Evolutionary conservation across 306 rosid species (phyloP), one percentile per base, ranked within the genome.

Genomic region (Malus domestica): DNA sequence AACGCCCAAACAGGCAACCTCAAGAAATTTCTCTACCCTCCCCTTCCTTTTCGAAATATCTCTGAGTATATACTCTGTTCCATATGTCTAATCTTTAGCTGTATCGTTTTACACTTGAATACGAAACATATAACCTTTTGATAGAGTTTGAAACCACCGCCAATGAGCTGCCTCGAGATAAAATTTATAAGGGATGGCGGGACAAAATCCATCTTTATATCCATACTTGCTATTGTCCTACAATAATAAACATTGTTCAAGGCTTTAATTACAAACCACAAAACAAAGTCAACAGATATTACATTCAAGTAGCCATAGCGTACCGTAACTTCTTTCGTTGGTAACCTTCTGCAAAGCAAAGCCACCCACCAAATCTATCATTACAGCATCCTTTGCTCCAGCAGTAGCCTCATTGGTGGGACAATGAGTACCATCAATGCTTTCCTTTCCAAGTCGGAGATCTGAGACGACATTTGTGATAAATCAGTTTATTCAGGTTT

Each of bases 161-260:
- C 98, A 4, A 96, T 85, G 74, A 96, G 87, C 90, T 96, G 99
- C 78, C 99, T 89, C 61, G 98, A 83, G 79, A 96, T 81, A 79
- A 96, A 96, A 92, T 96, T 92, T 74, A 96, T 85, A 71, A 92
- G 87, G 49, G 97, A 83, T 27, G 99, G 97, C 54, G 96, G 94
- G 52, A 92, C 80, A 27, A 96, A 86, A 71, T 92, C 98, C 87
- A 96, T 71, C 96, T 96, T 96, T 49, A 96, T 58, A 88, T 96
- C 99, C 97, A 90, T 72, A 87, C 74, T 92, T 59, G 87, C 98
- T 81, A 90, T 92, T 19, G 93, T 84, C 92, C 99, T 96, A 75
- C 83, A 81, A 84, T 79, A 76, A 66, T 80, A 44, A 68, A 83
- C 71, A 63, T 38, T 70, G 65, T 22, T 32, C 40, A 74, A 78